Conservation (phyloP, 1,284 basidiomycete species). For the Ceratobasidium sp. region DNA sequence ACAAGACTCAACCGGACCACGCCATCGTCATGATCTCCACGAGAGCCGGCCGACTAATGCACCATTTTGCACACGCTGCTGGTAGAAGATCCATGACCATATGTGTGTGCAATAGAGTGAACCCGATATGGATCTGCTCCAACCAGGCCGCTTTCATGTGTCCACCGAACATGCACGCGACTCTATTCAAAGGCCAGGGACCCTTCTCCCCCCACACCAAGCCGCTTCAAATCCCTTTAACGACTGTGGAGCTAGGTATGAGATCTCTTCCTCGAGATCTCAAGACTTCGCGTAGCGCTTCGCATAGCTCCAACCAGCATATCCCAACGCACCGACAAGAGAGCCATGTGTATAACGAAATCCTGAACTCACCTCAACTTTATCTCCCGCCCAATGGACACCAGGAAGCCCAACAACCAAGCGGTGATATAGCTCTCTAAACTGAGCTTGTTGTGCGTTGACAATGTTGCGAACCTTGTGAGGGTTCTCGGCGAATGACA, state of each 20-base stretch:
- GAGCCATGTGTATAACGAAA: neutral
- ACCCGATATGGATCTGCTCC: slow-evolving; percentile 18
- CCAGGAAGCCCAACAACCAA: slow-evolving; percentile 78
- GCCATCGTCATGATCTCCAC: slow-evolving; percentile 5
- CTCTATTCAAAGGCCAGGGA: slow-evolving; percentile 14
- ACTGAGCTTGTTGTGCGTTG: slow-evolving; percentile 78
- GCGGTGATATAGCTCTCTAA: slow-evolving; percentile 85
- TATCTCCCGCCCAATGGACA: slow-evolving; percentile 66
- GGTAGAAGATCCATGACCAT: neutral
- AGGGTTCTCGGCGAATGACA: slow-evolving; percentile 90
- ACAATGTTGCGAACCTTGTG: slow-evolving; percentile 96
- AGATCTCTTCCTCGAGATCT: slow-evolving; percentile 5
- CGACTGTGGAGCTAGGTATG: slow-evolving; percentile 3
- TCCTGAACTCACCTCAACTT: slow-evolving; percentile 21
- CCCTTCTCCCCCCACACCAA: neutral
- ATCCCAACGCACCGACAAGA: slow-evolving; percentile 45
- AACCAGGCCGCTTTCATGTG: neutral
- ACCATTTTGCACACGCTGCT: slow-evolving; percentile 4
- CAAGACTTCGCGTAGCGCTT: neutral
- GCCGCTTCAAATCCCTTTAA: slow-evolving; percentile 1
- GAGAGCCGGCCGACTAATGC: neutral
- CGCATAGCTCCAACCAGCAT: slow-evolving; percentile 47
- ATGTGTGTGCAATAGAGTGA: neutral
- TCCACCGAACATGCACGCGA: slow-evolving; percentile 15
- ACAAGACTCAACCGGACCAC: neutral